Evolutionary conservation across 2,329 filamentous ascomycete species (phyloP).

Genomic region (Pyrenophora teres): DNA sequence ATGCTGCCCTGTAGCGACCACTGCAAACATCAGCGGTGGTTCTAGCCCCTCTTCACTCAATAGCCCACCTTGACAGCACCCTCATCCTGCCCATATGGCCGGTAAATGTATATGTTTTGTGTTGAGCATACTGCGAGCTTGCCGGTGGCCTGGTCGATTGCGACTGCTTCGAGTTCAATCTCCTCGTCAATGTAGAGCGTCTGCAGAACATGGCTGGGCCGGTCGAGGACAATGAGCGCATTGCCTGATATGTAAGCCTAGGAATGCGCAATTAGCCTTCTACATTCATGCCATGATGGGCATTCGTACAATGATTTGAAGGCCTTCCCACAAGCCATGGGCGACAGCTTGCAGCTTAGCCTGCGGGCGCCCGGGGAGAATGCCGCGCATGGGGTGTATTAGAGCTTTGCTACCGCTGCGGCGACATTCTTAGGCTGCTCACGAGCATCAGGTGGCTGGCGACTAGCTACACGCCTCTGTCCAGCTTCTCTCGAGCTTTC

Average conservation of each 20-base stretch:
- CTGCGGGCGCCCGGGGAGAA: conserved; percentile 79
- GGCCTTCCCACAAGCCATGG: conserved; percentile 73
- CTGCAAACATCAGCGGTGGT: conserved; percentile 44
- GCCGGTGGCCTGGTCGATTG: conserved; percentile 79
- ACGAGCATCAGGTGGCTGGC: not conserved
- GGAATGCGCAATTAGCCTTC: too few relatives aligned
- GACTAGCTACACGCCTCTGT: too few relatives aligned
- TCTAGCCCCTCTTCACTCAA: not conserved
- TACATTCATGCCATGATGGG: not conserved
- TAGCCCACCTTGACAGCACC: conserved; percentile 71
- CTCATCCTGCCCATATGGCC: conserved; percentile 71
- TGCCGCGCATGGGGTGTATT: conserved; percentile 66
- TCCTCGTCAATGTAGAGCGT: conserved; percentile 85
- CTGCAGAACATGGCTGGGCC: conserved; percentile 76
- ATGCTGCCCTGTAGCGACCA: conserved; percentile 69
- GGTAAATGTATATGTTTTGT: conserved; percentile 73
- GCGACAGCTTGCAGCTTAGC: conserved; percentile 77
- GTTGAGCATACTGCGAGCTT: conserved; percentile 80
- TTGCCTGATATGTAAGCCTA: conserved; percentile 89
- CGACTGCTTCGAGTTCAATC: conserved; percentile 72
- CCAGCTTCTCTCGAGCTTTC: not conserved
- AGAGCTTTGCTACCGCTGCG: conserved; percentile 26
- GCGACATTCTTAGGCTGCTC: not conserved
- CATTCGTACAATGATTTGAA: conserved; percentile 70
- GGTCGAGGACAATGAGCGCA: conserved; percentile 81